Evolutionary conservation across 2,329 filamentous ascomycete genomes (phyloP), one percentile per base, ranked within the genome.

Genomic region (Leptoxyphium fumago): DNA sequence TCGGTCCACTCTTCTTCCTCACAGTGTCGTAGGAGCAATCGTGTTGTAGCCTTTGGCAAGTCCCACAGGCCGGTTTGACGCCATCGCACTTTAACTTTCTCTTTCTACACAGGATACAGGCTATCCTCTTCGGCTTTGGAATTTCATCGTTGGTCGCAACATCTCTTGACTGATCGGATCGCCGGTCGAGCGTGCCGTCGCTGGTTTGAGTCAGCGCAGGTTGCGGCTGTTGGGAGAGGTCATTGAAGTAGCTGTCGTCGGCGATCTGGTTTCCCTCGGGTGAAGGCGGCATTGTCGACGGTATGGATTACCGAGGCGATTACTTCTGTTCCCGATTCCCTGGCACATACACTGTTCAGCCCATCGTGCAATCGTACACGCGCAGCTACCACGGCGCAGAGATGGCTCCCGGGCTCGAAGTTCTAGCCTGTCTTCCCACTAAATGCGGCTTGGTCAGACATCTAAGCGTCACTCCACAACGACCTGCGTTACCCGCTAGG

Each of bases 11-110:
- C 75, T 94, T 94, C 66, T 86, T 84, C 60, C 88, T 77, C 55
- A 89, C 82, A 67, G 94, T 87, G 59, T 94, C 87, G 60, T 94
- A 94, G 48, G 83, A 80, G 66, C 88, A 94, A 44, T 81, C 76
- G 63, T 95, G 88, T 38, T 84, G 80, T 42, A 94, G 69, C n/a
- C 88, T 74, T 29, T 83, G 79, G 63, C 88, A 95, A 21, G 87
- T 94, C 55, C 82, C 86, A 61, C 88, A 94, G 53, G 82, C 85
- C 17, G 88, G 88, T 50, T 83, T 80, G 43, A 75, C 69, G 32
- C 87, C 87, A 61, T 95, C 88, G 64, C 88, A 95, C 64, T 83
- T 82, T 52, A 95, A 70, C 67, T 96, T 96, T 60, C 89, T 76
- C 65, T 88, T 91, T 55, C 89, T 75, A 61, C 91, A 98, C 49